A percentile compares a stretch with the other conserved stretches of the same genome.
phyloP scores from a whole-genome alignment of 2,329 filamentous ascomycete species.

The Lasiodiplodia hormozganensis region DNA sequence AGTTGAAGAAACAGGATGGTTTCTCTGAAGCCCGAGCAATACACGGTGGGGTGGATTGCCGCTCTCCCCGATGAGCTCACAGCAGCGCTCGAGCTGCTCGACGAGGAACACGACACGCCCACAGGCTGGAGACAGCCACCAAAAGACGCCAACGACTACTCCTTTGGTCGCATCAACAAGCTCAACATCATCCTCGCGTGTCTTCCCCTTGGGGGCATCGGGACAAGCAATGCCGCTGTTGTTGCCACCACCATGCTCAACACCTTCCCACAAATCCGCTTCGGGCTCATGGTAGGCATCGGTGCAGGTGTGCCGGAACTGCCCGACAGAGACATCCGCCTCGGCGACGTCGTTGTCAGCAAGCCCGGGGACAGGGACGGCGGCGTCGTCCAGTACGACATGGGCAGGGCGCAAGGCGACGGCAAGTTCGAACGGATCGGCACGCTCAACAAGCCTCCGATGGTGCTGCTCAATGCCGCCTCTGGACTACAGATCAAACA shows the following conservation, averaged over 20 bases:
- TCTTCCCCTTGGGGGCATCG: neutral
- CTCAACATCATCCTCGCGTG: constrained; percentile 30
- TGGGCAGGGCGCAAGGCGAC: constrained; percentile 30
- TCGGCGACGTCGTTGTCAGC: constrained; percentile 39
- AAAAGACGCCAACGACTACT: neutral
- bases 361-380: constrained; percentile 33
- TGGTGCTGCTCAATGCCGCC: constrained; percentile 12
- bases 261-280: constrained; percentile 32
- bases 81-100: neutral
- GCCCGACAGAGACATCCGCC: constrained; percentile 33
- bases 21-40: neutral
- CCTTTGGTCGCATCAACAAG: neutral
- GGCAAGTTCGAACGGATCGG: constrained; percentile 32
- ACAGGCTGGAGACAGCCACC: neutral
- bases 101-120: neutral
- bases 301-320: constrained; percentile 35
- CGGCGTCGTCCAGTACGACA: constrained; percentile 38
- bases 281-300: constrained; percentile 38
- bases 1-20: neutral
- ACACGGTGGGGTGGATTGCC: constrained; percentile 2
- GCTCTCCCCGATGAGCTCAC: neutral
- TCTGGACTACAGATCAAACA: neutral
- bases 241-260: neutral
- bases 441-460: constrained; percentile 30
- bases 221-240: neutral